Evolutionary conservation across 495 filamentous ascomycete species (phyloP).

Genomic region (Tuber umbilicatum): DNA sequence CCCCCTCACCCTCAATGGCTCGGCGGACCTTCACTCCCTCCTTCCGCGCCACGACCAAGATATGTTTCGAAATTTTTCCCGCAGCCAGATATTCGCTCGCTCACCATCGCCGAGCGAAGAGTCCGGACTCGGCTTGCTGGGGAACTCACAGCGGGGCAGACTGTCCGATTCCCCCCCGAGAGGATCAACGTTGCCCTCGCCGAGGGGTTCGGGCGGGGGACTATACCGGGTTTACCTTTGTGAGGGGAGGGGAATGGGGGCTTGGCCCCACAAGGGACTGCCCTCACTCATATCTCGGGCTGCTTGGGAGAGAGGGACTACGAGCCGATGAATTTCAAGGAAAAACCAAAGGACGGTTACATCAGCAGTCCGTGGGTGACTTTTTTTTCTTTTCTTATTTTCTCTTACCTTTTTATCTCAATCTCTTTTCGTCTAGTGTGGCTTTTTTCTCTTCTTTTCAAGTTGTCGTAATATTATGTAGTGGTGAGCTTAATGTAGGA

Average conservation of each 20-base stretch:
- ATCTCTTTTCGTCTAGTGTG: not conserved
- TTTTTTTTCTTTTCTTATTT: not conserved
- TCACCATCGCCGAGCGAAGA: slow-evolving; percentile 1
- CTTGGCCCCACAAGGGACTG: not conserved
- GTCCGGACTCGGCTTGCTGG: not conserved
- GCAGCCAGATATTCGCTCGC: not conserved
- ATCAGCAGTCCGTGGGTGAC: not conserved
- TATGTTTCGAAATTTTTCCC: not conserved
- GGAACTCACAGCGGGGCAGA: not conserved
- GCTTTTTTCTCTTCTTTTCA: not conserved
- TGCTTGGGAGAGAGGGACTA: not conserved
- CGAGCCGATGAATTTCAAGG: not conserved
- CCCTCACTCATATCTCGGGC: not conserved
- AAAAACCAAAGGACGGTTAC: not conserved
- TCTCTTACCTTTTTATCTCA: not conserved
- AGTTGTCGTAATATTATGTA: not conserved
- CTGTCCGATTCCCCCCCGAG: not conserved
- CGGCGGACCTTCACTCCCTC: not conserved
- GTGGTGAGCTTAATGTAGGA: not conserved
- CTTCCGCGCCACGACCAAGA: not conserved
- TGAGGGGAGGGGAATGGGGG: not conserved
- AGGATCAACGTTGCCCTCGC: not conserved
- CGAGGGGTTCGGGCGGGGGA: not conserved
- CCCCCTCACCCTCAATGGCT: not conserved
- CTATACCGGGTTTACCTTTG: not conserved